A percentile compares a stretch with the other conserved stretches of the same genome.
Conservation (phyloP, 169 alveolate genomes). For the Plasmodium gaboni region DNA sequence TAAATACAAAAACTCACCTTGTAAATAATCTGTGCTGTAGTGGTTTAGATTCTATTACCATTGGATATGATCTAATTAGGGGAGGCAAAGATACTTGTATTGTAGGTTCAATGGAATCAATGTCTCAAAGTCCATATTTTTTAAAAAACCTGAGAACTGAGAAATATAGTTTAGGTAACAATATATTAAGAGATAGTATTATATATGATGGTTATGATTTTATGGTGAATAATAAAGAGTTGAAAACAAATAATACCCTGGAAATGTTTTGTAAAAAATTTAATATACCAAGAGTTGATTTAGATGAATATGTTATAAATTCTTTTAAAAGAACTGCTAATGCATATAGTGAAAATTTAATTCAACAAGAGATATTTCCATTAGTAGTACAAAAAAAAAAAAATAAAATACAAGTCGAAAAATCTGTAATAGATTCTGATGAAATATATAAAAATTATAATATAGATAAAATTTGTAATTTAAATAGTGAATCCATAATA, state of each 20-base stretch:
- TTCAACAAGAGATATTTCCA: conserved; percentile 80
- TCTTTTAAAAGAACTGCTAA: conserved; percentile 78
- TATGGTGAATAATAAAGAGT: conserved; percentile 32
- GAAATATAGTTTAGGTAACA: conserved; percentile 79
- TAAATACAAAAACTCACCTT: conserved; percentile 67
- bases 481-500: conserved; percentile 39
- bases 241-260: conserved; percentile 60
- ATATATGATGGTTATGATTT: conserved; percentile 76
- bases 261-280: conserved; percentile 73
- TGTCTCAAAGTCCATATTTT: conserved; percentile 81
- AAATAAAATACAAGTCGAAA: conserved; percentile 9
- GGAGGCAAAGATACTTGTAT: conserved; percentile 78
- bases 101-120: conserved; percentile 81
- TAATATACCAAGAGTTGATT: conserved; percentile 77
- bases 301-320: conserved; percentile 78
- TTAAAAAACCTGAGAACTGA: conserved; percentile 78
- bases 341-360: conserved; percentile 82
- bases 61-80: conserved; percentile 76
- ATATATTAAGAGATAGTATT: conserved; percentile 75
- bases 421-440: conserved; percentile 24
- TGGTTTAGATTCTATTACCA: conserved; percentile 78
- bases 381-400: conserved; percentile 71
- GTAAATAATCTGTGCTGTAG: conserved; percentile 79
- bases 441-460: conserved; percentile 47
- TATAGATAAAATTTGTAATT: conserved; percentile 73